Conservation (phyloP, 495 filamentous ascomycete genomes). For the Glonium stellatum region DNA sequence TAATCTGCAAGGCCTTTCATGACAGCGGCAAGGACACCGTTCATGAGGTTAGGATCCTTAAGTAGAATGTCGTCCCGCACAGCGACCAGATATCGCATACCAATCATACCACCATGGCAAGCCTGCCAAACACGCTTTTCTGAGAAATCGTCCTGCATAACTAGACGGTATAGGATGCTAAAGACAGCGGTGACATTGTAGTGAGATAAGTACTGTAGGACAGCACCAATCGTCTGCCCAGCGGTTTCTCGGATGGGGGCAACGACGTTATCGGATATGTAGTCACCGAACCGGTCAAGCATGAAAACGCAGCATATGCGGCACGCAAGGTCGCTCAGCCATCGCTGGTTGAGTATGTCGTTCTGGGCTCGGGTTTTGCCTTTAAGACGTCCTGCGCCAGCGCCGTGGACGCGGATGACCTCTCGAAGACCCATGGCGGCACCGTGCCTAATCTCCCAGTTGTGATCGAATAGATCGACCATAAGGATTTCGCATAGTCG, state of each 20-base stretch:
- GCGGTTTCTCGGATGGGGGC: slow-evolving; percentile 94
- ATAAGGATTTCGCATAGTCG: slow-evolving; percentile 88
- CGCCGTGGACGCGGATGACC: slow-evolving; percentile 83
- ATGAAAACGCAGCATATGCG: slow-evolving; percentile 90
- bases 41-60: slow-evolving; percentile 73
- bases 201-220: slow-evolving; percentile 71
- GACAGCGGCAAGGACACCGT: slow-evolving; percentile 83
- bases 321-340: slow-evolving; percentile 89
- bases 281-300: slow-evolving; percentile 95
- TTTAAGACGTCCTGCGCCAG: slow-evolving; percentile 73
- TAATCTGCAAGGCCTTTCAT: slow-evolving; percentile 88
- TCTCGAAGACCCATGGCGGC: slow-evolving; percentile 93
- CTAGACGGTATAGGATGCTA: slow-evolving; percentile 70
- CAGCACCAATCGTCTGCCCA: slow-evolving; percentile 87
- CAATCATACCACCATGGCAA: slow-evolving; percentile 97
- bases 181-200: slow-evolving; percentile 74
- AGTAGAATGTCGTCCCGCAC: slow-evolving; percentile 87
- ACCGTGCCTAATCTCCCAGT: slow-evolving; percentile 97
- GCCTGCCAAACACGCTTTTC: slow-evolving; percentile 78
- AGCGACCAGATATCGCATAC: slow-evolving; percentile 86
- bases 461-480: slow-evolving; percentile 84
- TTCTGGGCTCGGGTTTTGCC: slow-evolving; percentile 69
- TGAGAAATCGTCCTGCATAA: slow-evolving; percentile 79
- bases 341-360: slow-evolving; percentile 66
- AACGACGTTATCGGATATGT: slow-evolving; percentile 93